phyloP scores from a whole-genome alignment of 1,139 yeast genomes.

The Yamadazyma diddensiae region DNA sequence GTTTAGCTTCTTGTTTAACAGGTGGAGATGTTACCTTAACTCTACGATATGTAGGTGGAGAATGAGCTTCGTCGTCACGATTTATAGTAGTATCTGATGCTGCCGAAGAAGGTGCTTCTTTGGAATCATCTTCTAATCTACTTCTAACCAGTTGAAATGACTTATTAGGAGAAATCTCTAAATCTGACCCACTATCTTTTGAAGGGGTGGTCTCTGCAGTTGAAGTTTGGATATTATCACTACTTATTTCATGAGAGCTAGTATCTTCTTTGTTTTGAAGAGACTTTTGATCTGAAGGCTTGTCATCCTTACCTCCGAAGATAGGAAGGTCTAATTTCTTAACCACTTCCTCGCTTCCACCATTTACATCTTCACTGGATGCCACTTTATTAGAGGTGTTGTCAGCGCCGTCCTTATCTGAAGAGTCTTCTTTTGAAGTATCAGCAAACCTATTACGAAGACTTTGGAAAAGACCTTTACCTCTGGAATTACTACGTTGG shows the following conservation, averaged over 20 bases:
- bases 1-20: neutral
- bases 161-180: constrained; percentile 13
- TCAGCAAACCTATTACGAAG: constrained; percentile 28
- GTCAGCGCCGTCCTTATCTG: constrained; percentile 7
- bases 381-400: neutral
- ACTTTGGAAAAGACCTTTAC: constrained; percentile 34
- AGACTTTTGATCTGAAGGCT: constrained; percentile 3
- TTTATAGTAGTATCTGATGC: constrained; percentile 22
- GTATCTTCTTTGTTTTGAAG: constrained; percentile 8
- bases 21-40: constrained; percentile 1
- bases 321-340: neutral
- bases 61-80: constrained; percentile 6
- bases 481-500: constrained; percentile 14
- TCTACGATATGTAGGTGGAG: constrained; percentile 1
- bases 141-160: constrained; percentile 19
- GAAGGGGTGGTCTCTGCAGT: constrained; percentile 35
- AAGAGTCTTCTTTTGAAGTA: constrained; percentile 2
- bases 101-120: constrained; percentile 16
- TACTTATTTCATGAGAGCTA: constrained; percentile 15
- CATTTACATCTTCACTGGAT: neutral
- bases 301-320: constrained; percentile 1
- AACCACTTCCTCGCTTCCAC: constrained; percentile 1
- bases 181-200: constrained; percentile 19
- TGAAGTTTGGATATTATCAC: constrained; percentile 20
- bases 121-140: constrained; percentile 14